Evolutionary conservation across 2,329 filamentous ascomycete genomes (phyloP), one percentile per base, ranked within the genome.

Genomic region (Ceratocystis cacaofunesta): DNA sequence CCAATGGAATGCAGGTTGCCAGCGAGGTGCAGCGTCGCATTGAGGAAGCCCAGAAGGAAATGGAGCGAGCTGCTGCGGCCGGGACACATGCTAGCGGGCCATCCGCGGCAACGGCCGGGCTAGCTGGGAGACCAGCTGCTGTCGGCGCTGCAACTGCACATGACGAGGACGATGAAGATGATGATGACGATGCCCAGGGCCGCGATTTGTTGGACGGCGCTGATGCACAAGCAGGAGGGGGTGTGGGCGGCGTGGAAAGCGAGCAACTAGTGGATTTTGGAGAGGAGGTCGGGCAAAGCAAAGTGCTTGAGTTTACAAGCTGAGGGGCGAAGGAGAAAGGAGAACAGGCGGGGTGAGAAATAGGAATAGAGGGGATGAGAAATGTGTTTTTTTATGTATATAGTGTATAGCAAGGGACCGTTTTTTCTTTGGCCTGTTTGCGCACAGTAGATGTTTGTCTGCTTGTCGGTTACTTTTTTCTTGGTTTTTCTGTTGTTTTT

Each of bases 1-100:
- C 89, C 1, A 94, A 99, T 73, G 94, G 94, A 52, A 96, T 97
- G 86, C 87, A 92, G 43, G 92, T 97, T 67, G 94, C 94, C 0
- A 89, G 88, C 0, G 94, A 99, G 74, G 92, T 99, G 63, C 82
- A 89, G 69, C 85, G 92, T 71, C 82, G 92, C 57, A 96, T 97
- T 87, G 92, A 99, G 69, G 94, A 99, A 73, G 92, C 92, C 2
- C 92, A 96, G 75, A 86, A 85, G 70, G 92, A 97, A 72, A 77
- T 96, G 69, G 92, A 96, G 75, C 86, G 86, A 0, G 87, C 89
- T 2, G 86, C 88, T 12, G 84, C 84, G 19, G 83, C 85, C 50
- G 62, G 78, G 77, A 25, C 75, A 67, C 73, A 76, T 0, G 87
- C 86, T 0, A 87, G 88, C 2, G 86, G 88, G 82, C 85, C 61